These are phyloP conservation scores for Condylostoma magnum DNA, from an alignment of 169 alveolate genomes.

Conservation along the genomic window DNA sequence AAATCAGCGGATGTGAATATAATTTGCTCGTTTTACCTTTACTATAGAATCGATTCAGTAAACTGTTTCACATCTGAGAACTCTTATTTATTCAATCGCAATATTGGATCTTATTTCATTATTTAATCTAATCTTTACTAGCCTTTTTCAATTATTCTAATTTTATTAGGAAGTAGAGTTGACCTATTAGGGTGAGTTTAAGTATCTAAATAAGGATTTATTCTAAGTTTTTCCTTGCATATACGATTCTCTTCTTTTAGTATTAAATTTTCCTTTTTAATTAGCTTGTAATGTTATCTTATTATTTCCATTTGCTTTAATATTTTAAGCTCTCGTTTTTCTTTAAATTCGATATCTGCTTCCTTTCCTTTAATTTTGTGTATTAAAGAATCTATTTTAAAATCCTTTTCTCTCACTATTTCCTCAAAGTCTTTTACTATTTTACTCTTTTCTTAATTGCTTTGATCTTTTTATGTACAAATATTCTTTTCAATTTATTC, in stretches of 20 bases:
- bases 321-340: neutral
- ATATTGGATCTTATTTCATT: neutral
- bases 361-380: neutral
- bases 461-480: neutral
- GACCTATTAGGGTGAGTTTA: neutral
- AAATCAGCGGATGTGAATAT: neutral
- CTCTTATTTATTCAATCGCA: neutral
- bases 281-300: neutral
- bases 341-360: neutral
- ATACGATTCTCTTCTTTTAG: constrained; percentile 13
- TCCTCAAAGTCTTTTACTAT: neutral
- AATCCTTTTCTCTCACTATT: neutral
- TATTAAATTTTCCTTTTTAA: neutral
- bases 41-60: neutral
- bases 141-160: neutral
- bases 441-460: neutral
- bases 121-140: neutral
- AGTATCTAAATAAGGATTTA: neutral
- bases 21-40: neutral
- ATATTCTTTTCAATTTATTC: neutral
- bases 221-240: neutral
- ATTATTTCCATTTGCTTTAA: neutral
- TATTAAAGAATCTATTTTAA: neutral
- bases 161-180: neutral
- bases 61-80: neutral